Base-by-base conservation (phyloP, 108 stramenopile genomes). In the Cylindrotheca closterium region DNA sequence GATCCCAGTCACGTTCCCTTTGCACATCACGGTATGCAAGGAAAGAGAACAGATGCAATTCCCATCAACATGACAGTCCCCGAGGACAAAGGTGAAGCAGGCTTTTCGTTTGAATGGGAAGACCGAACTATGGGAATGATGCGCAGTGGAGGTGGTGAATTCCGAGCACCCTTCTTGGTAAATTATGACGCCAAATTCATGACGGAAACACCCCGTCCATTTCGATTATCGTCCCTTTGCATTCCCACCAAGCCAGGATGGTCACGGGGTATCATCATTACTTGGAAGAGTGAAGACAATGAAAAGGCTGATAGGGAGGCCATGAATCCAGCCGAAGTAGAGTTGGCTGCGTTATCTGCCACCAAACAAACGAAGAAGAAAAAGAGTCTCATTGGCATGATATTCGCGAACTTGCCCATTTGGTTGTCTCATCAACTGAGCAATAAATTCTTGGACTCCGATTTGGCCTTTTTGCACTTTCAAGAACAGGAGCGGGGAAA, bases 1-100 rank as follows among this genome's bases (percentile, higher is more conserved):
- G 82, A 96, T 65, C 87, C 87, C 1, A 79, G 85, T 2, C 94
- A 96, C 62, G 63, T 96, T 21, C 91, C 92, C 1, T 96, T 88
- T 81, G 94, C 74, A 0, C 74, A 75, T 42, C 74, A 75, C 42
- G 61, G 61, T 2, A 17, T 75, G 42, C 74, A 75, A 57, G 74
- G 74, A 24, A 75, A 32, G 1, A 51, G 74, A 1, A 22, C 33
- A 2, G 74, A 75, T 51, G 67, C 74, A 0, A 64, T 75, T 34
- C 56, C 67, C 0, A 75, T 75, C 2, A 58, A 75, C 49, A 75
- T 75, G 74, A 64, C 74, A 0, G 22, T 62, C 0, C 67, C 61
- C 0, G n/a, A 42, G 18, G 49, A 19, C 7, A 55, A 46, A 15
- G 67, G 57, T n/a, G 54, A 50, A 42, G 30, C 22, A 63, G 74